phyloP scores from a whole-genome alignment of 2,329 filamentous ascomycete genomes.

The Aspergillus tanneri region DNA sequence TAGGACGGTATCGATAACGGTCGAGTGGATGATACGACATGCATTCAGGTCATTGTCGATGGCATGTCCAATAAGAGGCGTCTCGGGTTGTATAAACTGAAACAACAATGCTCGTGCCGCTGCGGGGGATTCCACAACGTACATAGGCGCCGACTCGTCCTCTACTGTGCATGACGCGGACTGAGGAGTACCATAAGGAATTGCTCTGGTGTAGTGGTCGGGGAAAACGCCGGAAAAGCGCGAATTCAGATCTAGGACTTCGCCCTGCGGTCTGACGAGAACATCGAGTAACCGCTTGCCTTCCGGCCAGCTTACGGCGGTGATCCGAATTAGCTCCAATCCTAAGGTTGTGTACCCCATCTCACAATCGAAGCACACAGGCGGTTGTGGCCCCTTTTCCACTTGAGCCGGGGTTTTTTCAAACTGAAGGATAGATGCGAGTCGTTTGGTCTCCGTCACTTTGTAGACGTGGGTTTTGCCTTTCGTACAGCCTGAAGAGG shows the following conservation, averaged over 20 bases:
- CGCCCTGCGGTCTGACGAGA: constrained; percentile 78
- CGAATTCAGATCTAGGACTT: constrained; percentile 86
- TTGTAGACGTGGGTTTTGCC: constrained; percentile 83
- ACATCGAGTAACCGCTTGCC: constrained; percentile 76
- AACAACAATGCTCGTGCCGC: constrained; percentile 76
- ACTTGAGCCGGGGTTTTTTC: constrained; percentile 63
- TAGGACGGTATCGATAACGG: constrained; percentile 79
- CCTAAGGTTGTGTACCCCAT: constrained; percentile 94
- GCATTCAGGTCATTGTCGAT: constrained; percentile 94
- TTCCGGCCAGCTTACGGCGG: constrained; percentile 81
- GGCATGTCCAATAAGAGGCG: constrained; percentile 86
- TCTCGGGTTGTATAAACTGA: constrained; percentile 69
- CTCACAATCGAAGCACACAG: constrained; percentile 89
- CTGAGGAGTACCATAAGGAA: constrained; percentile 49
- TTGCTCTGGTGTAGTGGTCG: constrained; percentile 70
- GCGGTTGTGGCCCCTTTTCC: constrained; percentile 33
- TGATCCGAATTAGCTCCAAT: constrained; percentile 84
- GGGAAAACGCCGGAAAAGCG: constrained; percentile 84
- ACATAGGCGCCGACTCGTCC: constrained; percentile 51
- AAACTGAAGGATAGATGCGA: constrained; percentile 79
- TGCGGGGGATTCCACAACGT: constrained; percentile 72
- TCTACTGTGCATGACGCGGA: constrained; percentile 22
- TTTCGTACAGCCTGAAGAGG: constrained; percentile 71
- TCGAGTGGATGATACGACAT: constrained; percentile 78
- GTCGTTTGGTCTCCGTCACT: constrained; percentile 68